A percentile compares a stretch with the other conserved stretches of the same genome.
Evolutionary conservation across 1,284 basidiomycete species (phyloP).

Genomic region (Fistulinella cinereoalba): DNA sequence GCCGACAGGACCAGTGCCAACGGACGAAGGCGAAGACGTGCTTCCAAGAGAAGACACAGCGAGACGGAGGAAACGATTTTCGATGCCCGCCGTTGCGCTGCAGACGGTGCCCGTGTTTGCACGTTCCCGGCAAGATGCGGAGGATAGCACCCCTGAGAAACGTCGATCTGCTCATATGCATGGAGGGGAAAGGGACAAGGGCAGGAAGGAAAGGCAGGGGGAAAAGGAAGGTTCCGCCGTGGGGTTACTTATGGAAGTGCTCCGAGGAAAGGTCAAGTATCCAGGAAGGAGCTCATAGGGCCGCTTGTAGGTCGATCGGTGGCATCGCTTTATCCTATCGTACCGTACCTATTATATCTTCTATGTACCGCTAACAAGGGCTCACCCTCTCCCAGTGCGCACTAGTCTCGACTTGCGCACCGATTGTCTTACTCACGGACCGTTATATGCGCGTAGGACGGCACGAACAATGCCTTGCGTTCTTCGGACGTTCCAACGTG

Average conservation of each 20-base stretch:
- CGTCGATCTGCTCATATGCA: conserved; percentile 19
- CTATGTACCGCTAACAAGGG: too few species aligned
- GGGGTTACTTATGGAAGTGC: conserved; percentile 29
- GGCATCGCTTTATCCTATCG: not conserved
- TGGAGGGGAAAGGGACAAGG: conserved; percentile 23
- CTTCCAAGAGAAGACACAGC: conserved; percentile 52
- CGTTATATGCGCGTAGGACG: too few species aligned
- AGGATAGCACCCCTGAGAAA: conserved; percentile 14
- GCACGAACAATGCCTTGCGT: too few species aligned
- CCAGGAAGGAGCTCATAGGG: conserved; percentile 17
- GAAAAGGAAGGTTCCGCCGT: conserved; percentile 31
- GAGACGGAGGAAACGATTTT: conserved; percentile 64
- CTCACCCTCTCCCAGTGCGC: too few species aligned
- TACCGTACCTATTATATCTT: not conserved
- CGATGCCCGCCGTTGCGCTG: conserved; percentile 67
- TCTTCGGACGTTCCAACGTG: too few species aligned
- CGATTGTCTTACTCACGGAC: not conserved
- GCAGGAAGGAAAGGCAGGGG: conserved; percentile 26
- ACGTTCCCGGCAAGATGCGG: conserved; percentile 35
- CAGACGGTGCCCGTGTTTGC: conserved; percentile 71
- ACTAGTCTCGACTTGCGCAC: not conserved
- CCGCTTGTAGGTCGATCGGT: not conserved
- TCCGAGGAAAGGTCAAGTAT: conserved; percentile 28
- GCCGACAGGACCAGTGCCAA: not conserved
- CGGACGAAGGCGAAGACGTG: conserved; percentile 3